Base-by-base conservation (phyloP, 805 yeast genomes). In the Pichia cabralensis region DNA sequence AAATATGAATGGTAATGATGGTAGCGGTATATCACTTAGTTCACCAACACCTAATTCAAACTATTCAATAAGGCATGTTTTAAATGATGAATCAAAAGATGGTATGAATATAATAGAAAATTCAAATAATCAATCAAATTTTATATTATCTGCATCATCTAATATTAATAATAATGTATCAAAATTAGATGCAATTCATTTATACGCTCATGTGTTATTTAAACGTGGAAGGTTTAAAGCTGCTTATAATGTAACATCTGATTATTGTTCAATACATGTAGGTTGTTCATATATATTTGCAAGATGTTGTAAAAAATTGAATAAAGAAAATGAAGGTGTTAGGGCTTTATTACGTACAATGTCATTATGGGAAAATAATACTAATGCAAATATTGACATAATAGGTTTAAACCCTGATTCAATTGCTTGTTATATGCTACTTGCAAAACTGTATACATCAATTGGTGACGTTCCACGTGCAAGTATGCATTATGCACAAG, bases 231-330 rank as follows among this genome's bases (percentile, higher is more conserved):
- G 77, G 45, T 74, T 58, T 55, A 76, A 77, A 41, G 61, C 84
- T 1, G 85, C 84, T 2, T 76, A 67, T 45, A 66, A 73, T 38
- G 50, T 67, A 6, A 59, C 65, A 17, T 64, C 67, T 15, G 40
- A 35, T 13, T 46, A 50, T 20, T 64, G 66, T 31, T 55, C 58
- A 3, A 50, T 61, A 16, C 85, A 83, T 55, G 60, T 75, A 25
- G 94, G 94, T 2, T 84, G 95, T 50, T 65, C 78, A 0, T 88
- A 72, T 52, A 54, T 88, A 1, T 83, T 71, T 58, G 94, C 83
- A 1, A 70, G 72, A 47, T 71, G 81, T 51, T 75, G 85, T 34
- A 52, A 76, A 36, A 60, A 65, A 30, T 57, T 81, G 35, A 68
- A 69, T 30, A 60, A 61, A 43, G 74, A 64, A 43, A 58, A 65